These are phyloP conservation scores for Fusarium napiforme DNA, from an alignment of 2,329 filamentous ascomycete genomes.

Conservation along the genomic window DNA sequence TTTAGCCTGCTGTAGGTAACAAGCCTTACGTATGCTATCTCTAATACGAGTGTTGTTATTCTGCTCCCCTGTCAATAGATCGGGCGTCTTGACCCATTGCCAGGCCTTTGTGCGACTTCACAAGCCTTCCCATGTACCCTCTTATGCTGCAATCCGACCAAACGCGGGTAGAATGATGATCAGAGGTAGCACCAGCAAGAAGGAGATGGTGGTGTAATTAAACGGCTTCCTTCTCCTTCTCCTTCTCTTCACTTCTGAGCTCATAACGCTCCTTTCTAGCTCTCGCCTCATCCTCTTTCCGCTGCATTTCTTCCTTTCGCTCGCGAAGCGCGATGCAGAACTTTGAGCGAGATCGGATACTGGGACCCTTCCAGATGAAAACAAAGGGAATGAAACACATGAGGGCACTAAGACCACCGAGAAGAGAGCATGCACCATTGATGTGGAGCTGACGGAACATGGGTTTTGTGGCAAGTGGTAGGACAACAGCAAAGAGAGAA, in stretches of 20 bases:
- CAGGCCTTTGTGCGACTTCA: background rate
- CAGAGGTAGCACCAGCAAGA: background rate
- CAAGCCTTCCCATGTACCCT: background rate
- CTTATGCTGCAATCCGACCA: background rate
- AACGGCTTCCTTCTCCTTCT: constrained; percentile 25
- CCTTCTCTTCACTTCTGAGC: constrained; percentile 34
- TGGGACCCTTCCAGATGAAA: constrained; percentile 65
- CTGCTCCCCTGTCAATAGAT: background rate
- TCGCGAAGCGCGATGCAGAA: constrained; percentile 71
- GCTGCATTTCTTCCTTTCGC: constrained; percentile 59
- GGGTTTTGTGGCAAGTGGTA: constrained; percentile 65
- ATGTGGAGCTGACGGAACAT: constrained; percentile 63
- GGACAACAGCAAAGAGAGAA: constrained; percentile 87
- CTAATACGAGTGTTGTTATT: background rate
- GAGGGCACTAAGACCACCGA: constrained; percentile 61
- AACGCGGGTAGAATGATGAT: background rate
- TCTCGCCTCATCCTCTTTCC: constrained; percentile 51
- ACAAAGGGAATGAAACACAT: constrained; percentile 64
- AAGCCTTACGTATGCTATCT: constrained; percentile 9
- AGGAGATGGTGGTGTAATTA: background rate
- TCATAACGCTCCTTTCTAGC: constrained; percentile 45
- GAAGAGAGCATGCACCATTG: constrained; percentile 62
- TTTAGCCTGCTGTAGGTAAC: constrained; percentile 1
- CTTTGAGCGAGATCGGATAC: constrained; percentile 65
- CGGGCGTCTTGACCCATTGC: background rate